Base-by-base conservation (phyloP, 106 monocot genomes). In the Vanilla planifolia region DNA sequence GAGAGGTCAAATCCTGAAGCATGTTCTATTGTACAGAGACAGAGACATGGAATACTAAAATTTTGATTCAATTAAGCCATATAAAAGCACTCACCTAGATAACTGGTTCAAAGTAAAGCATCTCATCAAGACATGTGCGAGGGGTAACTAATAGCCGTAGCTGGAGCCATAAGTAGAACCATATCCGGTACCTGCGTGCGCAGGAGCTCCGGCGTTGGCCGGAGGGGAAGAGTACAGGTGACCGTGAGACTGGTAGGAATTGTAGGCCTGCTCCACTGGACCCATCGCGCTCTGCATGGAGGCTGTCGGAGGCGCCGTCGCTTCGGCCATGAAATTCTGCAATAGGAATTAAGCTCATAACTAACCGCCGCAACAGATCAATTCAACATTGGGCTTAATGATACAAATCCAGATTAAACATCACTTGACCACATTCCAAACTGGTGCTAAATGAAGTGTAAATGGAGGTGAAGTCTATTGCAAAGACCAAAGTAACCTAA, bases 241-340 rank as follows among this genome's bases (percentile, higher is more conserved):
- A 5, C 24, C 23, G 37, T 37, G 37, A 6, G 37, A 5, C 37
- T 37, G 37, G 53, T 53, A 53, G 6, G 53, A 10, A n/a, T 3
- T 8, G 29, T 53, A 53, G 0, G 28, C 53, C 53, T 53, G 53
- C 15, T 53, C 53, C 2, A 14, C 11, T 53, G 21, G 53, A 16
- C 53, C 53, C 11, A 53, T n/a, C 14, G 24, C 53, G 2, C 23
- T 30, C 26, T 9, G 28, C 53, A 29, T 29, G 1, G 53, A 26
- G 30, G 51, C 27, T 27, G 51, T 27, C 0, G 51, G 1, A 1
- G 53, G 53, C 5, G 53, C 53, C 4, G 29, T 16, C 14, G 30
- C 30, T 30, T 53, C 53, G 1, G 53, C 53, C 53, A 53, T 53
- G 53, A 53, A 53, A 53, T 53, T 53, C 53, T 53, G 53, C 53